Conservation (phyloP, 208 protist species). For the Tritrichomonas musculus region DNA sequence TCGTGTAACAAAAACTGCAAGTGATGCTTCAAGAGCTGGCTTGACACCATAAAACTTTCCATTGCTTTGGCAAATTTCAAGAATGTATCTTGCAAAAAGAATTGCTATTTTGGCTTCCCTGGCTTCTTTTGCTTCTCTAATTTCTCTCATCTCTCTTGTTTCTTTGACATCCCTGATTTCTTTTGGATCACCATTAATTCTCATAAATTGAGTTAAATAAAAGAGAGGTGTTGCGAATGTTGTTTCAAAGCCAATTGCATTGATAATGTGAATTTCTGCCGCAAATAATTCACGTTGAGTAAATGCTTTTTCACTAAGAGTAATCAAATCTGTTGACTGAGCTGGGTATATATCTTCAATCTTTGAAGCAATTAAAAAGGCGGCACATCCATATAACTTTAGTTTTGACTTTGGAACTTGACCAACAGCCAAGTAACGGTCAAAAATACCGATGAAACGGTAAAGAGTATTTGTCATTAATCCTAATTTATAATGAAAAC, state of each 20-base stretch:
- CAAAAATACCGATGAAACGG: not conserved
- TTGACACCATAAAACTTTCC: not conserved
- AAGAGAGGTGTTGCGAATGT: constrained; percentile 20
- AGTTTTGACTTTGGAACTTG: not conserved
- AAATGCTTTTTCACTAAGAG: not conserved
- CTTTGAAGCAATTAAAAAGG: not conserved
- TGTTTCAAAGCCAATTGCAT: not conserved
- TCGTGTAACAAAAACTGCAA: not conserved
- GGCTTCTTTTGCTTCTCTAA: no score
- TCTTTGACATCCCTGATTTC: no score
- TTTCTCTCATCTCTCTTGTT: no score
- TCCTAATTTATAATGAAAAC: not conserved
- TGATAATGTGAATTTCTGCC: not conserved
- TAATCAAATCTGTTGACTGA: not conserved
- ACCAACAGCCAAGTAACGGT: not conserved
- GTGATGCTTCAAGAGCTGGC: not conserved
- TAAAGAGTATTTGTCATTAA: not conserved
- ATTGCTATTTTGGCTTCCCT: no score
- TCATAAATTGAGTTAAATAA: not conserved
- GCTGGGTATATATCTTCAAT: constrained; percentile 3
- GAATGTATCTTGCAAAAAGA: not conserved
- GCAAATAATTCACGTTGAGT: not conserved
- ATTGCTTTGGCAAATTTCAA: not conserved
- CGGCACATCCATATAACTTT: not conserved
- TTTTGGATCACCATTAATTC: not conserved